phyloP scores from a whole-genome alignment of 2,329 filamentous ascomycete genomes.

The Sporothrix curviconia region DNA sequence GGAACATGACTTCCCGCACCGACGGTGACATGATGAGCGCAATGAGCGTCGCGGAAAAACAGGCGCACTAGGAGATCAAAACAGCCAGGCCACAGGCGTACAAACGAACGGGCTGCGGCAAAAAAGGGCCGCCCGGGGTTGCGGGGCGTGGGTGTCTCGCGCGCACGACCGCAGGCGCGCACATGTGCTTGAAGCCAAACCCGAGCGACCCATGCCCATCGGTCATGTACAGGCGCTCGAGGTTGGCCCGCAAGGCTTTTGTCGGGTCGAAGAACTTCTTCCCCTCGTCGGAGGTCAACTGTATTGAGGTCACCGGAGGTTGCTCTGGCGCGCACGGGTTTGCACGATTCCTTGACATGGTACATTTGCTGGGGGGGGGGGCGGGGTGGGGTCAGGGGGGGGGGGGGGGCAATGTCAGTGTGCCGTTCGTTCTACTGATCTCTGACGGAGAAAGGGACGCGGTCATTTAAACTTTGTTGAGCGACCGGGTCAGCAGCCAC shows the following conservation, averaged over 20 bases:
- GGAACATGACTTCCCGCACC: slow-evolving; percentile 60
- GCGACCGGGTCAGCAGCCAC: slow-evolving; percentile 64
- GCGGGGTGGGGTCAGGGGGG: too few species aligned
- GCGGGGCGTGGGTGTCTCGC: too few species aligned
- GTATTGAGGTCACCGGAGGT: slow-evolving; percentile 75
- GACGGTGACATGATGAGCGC: slow-evolving; percentile 60
- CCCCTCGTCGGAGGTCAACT: too few species aligned
- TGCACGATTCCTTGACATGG: slow-evolving; percentile 59
- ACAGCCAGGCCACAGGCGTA: background rate
- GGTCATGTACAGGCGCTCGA: slow-evolving; percentile 81
- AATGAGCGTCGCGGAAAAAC: slow-evolving; percentile 44
- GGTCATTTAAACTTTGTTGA: too few species aligned
- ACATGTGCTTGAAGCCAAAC: slow-evolving; percentile 67
- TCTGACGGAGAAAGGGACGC: too few species aligned
- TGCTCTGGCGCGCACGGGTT: slow-evolving; percentile 55
- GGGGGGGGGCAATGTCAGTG: too few species aligned
- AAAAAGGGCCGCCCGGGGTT: too few species aligned
- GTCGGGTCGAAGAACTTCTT: slow-evolving; percentile 79
- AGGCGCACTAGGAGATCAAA: background rate
- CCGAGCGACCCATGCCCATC: slow-evolving; percentile 61
- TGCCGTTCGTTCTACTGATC: too few species aligned
- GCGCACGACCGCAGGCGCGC: slow-evolving; percentile 73
- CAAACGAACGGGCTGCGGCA: slow-evolving; percentile 49
- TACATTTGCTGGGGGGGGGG: too few species aligned
- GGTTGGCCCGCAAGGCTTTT: slow-evolving; percentile 69